Evolutionary conservation across 805 yeast genomes (phyloP).

Genomic region (Candida piceae): DNA sequence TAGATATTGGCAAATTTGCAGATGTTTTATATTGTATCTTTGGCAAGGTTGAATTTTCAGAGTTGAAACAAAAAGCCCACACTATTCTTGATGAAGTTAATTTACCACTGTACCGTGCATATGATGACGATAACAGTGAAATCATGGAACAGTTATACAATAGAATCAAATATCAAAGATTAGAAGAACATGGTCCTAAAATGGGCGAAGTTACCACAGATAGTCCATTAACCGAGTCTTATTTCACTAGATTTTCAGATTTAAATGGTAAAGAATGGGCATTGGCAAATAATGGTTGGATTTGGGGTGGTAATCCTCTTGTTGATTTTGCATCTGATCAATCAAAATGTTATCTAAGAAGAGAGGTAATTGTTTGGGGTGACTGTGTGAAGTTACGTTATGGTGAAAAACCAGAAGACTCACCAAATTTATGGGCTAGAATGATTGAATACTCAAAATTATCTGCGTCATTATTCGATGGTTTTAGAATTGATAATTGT

Average conservation of each 20-base stretch:
- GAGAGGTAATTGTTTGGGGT: slow-evolving; percentile 97
- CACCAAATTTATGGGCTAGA: slow-evolving; percentile 84
- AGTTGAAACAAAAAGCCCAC: slow-evolving; percentile 36
- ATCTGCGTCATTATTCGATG: slow-evolving; percentile 73
- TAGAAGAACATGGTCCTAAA: slow-evolving; percentile 79
- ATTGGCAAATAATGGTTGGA: slow-evolving; percentile 96
- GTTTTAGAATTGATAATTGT: slow-evolving; percentile 91
- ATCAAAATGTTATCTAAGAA: slow-evolving; percentile 75
- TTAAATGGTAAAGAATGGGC: slow-evolving; percentile 57
- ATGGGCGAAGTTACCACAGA: slow-evolving; percentile 57
- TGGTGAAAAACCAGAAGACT: slow-evolving; percentile 71
- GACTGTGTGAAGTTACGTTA: slow-evolving; percentile 93
- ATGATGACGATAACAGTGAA: slow-evolving; percentile 65
- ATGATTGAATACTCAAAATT: slow-evolving; percentile 73
- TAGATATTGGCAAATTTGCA: slow-evolving; percentile 49
- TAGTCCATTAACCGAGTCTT: slow-evolving; percentile 75
- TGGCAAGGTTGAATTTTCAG: slow-evolving; percentile 29
- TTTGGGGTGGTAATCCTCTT: slow-evolving; percentile 94
- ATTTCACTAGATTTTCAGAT: slow-evolving; percentile 68
- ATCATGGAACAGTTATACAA: slow-evolving; percentile 68
- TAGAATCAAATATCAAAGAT: slow-evolving; percentile 68
- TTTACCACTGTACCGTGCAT: slow-evolving; percentile 61
- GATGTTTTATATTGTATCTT: slow-evolving; percentile 40
- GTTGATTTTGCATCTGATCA: slow-evolving; percentile 84
- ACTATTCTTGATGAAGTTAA: slow-evolving; percentile 73